Percentiles rank a stretch among this genome's conserved stretches.
Evolutionary conservation across 2,329 filamentous ascomycete species (phyloP).

Genomic region (Aspergillus sp.): DNA sequence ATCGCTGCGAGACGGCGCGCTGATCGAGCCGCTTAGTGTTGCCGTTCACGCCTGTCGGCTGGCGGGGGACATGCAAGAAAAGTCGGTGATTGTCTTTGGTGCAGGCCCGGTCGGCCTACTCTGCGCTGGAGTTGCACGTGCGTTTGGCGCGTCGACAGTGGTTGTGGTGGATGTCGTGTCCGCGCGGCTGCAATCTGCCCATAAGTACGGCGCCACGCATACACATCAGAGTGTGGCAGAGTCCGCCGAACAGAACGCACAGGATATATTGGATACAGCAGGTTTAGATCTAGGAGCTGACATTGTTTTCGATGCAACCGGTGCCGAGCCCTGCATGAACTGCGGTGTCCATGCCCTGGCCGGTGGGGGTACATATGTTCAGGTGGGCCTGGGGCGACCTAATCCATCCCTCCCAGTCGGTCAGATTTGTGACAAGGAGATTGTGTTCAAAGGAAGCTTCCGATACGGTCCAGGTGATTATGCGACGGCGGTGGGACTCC

Average conservation of each 20-base stretch:
- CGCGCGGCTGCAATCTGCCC: slow-evolving; percentile 70
- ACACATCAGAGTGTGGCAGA: slow-evolving; percentile 60
- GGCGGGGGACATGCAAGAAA: slow-evolving; percentile 68
- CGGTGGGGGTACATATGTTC: slow-evolving; percentile 70
- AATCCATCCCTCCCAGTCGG: slow-evolving; percentile 69
- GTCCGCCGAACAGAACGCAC: slow-evolving; percentile 68
- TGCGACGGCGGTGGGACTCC: slow-evolving; percentile 70
- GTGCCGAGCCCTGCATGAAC: slow-evolving; percentile 73
- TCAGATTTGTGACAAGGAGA: slow-evolving; percentile 81
- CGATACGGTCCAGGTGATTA: slow-evolving; percentile 86
- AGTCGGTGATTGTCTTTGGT: slow-evolving; percentile 76
- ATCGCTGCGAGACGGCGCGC: slow-evolving; percentile 74
- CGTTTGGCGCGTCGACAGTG: slow-evolving; percentile 76
- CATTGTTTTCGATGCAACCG: slow-evolving; percentile 72
- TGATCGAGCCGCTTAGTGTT: slow-evolving; percentile 82
- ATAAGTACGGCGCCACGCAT: slow-evolving; percentile 56
- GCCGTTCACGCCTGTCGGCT: slow-evolving; percentile 78
- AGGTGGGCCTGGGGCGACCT: slow-evolving; percentile 80
- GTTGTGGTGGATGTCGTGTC: slow-evolving; percentile 72
- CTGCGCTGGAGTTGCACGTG: slow-evolving; percentile 76
- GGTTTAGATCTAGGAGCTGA: slow-evolving; percentile 66
- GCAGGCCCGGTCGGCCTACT: slow-evolving; percentile 82
- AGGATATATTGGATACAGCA: slow-evolving; percentile 59
- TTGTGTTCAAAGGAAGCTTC: slow-evolving; percentile 80
- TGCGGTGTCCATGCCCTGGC: slow-evolving; percentile 66